Evolutionary conservation across 148 eudicot genomes (phyloP), one percentile per base, ranked within the genome.

Genomic region (Persicaria tinctoria): DNA sequence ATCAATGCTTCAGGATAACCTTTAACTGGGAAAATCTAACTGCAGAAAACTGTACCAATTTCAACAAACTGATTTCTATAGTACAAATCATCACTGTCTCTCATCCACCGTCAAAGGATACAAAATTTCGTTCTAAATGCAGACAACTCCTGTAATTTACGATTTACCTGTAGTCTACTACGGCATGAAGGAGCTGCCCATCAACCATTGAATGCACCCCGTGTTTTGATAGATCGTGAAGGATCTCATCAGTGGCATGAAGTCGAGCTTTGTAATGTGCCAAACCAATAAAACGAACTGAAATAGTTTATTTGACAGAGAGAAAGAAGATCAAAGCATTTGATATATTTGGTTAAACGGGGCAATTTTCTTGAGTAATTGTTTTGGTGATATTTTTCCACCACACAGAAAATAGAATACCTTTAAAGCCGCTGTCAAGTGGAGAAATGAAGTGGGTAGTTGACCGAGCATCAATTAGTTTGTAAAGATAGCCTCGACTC

Each of bases 401-500:
- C 54, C 23, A 45, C 20, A 70, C 51, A 3, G n/a, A 46, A 46
- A 46, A 38, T 12, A 48, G 3, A 45, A 45, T 16, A 13, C 14
- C 48, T 44, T 38, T 13, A 32, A 41, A 66, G 17, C n/a, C 16
- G 6, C 32, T 12, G 46, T 14, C 45, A 68, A 68, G 50, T 5
- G 41, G 17, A 44, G 49, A 44, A 3, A 68, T 3, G 1, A 12
- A 66, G 20, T 68, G 20, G 14, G 18, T 41, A 13, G 8, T 64
- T 64, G 8, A 68, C 18, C 50, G 64, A 69, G 14, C 56, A 75
- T 10, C 54, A 27, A 7, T 82, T 80, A 78, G 60, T 86, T 86
- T 4, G 95, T 89, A 73, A 91, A 87, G 79, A 91, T 89, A 79
- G 96, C 86, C 84, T 94, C 98, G 44, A 94, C 77, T 70, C 98